Conservation (phyloP, 441 rosid genomes). For the Codiaeum variegatum region DNA sequence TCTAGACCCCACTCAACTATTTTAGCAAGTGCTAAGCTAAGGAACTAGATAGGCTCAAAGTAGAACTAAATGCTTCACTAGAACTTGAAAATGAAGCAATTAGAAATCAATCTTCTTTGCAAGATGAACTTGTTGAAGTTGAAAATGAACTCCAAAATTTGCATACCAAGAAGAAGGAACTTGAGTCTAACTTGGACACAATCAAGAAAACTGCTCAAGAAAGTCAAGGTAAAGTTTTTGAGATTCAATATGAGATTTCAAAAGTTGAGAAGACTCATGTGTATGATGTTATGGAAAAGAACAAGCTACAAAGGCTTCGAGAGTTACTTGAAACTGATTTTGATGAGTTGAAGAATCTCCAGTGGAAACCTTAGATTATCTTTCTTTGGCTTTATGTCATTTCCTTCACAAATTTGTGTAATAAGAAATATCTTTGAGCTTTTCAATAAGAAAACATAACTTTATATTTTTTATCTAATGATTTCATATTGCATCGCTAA, state of each 20-base stretch:
- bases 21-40: neutral
- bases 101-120: no score
- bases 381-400: neutral
- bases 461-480: neutral
- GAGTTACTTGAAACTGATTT: no score
- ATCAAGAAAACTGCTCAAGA: no score
- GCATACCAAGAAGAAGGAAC: no score
- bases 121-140: neutral
- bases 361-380: neutral
- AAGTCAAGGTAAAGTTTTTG: no score
- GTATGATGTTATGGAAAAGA: neutral
- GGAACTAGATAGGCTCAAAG: neutral
- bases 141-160: no score
- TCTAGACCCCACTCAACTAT: neutral
- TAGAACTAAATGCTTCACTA: neutral
- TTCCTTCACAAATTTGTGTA: neutral
- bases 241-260: neutral
- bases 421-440: neutral
- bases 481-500: neutral
- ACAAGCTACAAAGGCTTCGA: neutral
- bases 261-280: neutral
- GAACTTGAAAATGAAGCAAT: neutral
- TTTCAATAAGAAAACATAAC: neutral
- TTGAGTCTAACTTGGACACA: no score
- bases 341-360: neutral